These are phyloP conservation scores for Phalaenopsis equestris DNA, from an alignment of 106 monocot species.

Conservation along the genomic window DNA sequence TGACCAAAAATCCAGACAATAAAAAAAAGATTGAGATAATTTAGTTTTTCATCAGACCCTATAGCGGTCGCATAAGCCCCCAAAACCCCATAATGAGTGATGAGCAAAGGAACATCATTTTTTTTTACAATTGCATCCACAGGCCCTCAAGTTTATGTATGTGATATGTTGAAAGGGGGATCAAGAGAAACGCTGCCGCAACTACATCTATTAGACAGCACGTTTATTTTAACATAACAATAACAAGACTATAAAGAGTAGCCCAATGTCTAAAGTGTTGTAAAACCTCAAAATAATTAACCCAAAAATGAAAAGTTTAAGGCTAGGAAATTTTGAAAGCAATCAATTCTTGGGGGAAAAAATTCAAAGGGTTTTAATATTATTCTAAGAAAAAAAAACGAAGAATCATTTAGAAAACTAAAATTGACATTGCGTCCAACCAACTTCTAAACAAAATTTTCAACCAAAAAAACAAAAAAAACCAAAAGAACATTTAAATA, in stretches of 20 bases:
- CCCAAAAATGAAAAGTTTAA: too few species aligned
- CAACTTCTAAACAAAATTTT: neutral
- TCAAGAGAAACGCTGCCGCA: too few species aligned
- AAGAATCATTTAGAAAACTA: neutral
- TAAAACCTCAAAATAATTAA: too few species aligned
- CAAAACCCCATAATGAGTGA: neutral
- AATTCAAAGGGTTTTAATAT: neutral
- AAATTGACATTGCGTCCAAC: neutral
- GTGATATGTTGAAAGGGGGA: too few species aligned
- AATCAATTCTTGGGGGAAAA: neutral
- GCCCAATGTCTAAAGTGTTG: too few species aligned
- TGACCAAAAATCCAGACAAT: neutral
- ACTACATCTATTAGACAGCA: too few species aligned
- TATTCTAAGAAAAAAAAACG: neutral
- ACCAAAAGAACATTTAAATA: neutral
- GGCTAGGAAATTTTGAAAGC: too few species aligned
- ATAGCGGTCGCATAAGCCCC: neutral
- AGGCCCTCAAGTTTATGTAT: too few species aligned
- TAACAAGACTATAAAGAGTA: too few species aligned
- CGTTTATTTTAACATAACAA: too few species aligned
- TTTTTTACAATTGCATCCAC: neutral
- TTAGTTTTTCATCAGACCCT: neutral
- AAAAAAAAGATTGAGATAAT: neutral
- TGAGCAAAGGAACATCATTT: neutral
- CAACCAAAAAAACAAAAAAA: neutral